Conservation (phyloP, 306 rosid species). For the Quercus cerris region DNA sequence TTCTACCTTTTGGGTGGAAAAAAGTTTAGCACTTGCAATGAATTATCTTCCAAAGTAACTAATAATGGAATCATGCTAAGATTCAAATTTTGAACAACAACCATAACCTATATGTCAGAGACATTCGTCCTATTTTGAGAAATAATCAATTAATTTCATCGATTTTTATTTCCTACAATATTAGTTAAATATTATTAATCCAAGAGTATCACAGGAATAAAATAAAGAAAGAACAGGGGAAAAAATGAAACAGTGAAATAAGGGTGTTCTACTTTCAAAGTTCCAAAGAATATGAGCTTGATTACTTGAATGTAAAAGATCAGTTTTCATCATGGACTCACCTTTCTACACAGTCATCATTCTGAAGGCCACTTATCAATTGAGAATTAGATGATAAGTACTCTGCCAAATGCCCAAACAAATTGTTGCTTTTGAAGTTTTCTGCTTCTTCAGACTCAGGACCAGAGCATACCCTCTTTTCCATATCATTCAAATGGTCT, state of each 20-base stretch:
- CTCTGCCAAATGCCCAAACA: constrained; percentile 27
- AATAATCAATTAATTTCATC: neutral
- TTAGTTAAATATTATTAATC: neutral
- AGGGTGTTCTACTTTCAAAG: neutral
- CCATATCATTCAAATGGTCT: constrained; percentile 40
- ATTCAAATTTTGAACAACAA: neutral
- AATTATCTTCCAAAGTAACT: too few relatives aligned
- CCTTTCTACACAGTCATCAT: constrained; percentile 40
- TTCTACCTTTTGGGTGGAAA: neutral
- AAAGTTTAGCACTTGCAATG: too few relatives aligned
- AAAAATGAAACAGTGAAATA: neutral
- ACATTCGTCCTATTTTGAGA: neutral
- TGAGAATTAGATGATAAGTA: constrained; percentile 28
- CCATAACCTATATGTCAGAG: neutral
- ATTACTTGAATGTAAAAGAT: neutral
- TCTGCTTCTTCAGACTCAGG: constrained; percentile 40
- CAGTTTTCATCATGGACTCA: constrained; percentile 19
- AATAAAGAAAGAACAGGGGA: neutral
- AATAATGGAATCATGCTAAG: neutral
- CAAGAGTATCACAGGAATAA: neutral
- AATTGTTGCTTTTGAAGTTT: constrained; percentile 16
- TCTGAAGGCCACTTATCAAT: constrained; percentile 6
- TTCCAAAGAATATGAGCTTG: neutral
- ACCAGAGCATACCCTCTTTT: constrained; percentile 25
- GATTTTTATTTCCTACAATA: neutral